Evolutionary conservation across 2,329 filamentous ascomycete genomes (phyloP), one percentile per base, ranked within the genome.

Genomic region (Sporothrix brasiliensis): DNA sequence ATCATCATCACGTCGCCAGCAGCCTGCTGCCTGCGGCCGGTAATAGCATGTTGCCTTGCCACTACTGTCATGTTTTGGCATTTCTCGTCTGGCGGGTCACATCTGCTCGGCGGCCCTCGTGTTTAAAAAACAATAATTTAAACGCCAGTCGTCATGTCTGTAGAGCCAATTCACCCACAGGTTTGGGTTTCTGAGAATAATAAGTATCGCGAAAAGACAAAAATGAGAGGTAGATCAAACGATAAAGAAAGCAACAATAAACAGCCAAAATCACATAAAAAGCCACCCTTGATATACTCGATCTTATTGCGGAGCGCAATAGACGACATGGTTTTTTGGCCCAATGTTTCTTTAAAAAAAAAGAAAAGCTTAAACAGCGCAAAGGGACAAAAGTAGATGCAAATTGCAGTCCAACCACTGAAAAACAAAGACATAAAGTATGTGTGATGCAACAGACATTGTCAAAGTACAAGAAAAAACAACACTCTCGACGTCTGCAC

Each of bases 111-210:
- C 44, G 21, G 44, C 41, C 44, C 61, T 50, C 21, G 41, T 24
- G n/a, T 34, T 34, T 13, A 16, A 63, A 30, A 34, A 50, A 47
- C 34, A 60, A 44, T 49, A 5, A 24, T 16, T 60, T 53, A 44
- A 65, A 69, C 60, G 58, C 49, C 58, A 21, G 49, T 56, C 34
- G 60, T 34, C 63, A 63, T 69, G 68, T 56, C 24, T 66, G 50
- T 56, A 69, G 56, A 69, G 14, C 68, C 58, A 69, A 50, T 53
- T 52, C 60, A 58, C 68, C 58, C 54, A 27, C 19, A n/a, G 19
- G 19, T 34, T 27, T 63, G 58, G 60, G 68, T 56, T 63, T 67
- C 50, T 53, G 24, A 30, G 50, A 34, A 52, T 41, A 34, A 53
- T 24, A 24, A 24, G 30, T 67, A 50, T 24, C 47, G 56, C 49